These are phyloP conservation scores for Solanum chilense DNA, from an alignment of 257 asterid species.

Conservation along the genomic window DNA sequence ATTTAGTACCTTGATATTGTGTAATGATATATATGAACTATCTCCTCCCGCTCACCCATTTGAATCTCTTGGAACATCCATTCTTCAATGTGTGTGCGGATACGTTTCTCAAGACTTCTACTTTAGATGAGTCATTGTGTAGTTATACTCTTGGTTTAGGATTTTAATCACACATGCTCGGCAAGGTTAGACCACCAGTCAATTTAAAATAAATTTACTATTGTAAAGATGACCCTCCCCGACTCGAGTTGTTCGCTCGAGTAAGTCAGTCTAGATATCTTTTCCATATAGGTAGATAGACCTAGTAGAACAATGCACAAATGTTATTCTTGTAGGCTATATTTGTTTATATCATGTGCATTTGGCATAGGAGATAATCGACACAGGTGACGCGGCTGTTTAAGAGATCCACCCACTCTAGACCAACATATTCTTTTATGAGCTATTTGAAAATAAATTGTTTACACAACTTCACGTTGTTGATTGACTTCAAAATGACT, in stretches of 20 bases:
- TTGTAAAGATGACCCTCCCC: neutral
- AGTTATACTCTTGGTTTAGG: no score
- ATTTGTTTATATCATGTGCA: neutral
- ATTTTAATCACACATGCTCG: neutral
- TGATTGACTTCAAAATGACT: neutral
- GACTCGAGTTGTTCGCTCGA: neutral
- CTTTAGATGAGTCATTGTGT: no score
- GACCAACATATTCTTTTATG: neutral
- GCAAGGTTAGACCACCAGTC: neutral
- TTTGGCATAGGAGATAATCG: neutral
- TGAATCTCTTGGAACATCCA: no score
- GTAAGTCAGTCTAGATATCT: neutral
- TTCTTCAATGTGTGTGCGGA: no score
- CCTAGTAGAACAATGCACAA: neutral
- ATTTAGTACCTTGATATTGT: no score
- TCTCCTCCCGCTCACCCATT: no score
- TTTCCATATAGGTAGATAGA: neutral
- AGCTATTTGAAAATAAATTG: neutral
- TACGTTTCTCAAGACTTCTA: no score
- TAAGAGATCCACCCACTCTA: neutral
- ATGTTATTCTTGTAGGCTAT: neutral
- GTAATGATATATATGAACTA: no score
- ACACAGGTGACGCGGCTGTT: no score
- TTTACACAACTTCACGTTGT: neutral
- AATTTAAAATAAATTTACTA: no score